phyloP scores from a whole-genome alignment of 345 rosid genomes.

The Lepidium aucheri region DNA sequence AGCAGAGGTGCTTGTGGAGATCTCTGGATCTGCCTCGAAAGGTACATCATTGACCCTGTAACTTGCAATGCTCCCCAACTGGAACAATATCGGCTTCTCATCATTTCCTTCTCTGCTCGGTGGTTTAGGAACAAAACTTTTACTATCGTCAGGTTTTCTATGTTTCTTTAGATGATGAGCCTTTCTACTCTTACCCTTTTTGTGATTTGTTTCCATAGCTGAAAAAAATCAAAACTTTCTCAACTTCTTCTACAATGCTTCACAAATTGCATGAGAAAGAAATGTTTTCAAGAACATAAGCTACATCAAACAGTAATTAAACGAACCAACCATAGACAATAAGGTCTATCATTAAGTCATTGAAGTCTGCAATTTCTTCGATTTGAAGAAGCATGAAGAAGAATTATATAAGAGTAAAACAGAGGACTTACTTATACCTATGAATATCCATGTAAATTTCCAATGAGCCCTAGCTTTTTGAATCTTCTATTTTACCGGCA shows the following conservation, averaged over 20 bases:
- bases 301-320: neutral
- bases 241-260: neutral
- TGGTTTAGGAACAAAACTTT: conserved; percentile 13
- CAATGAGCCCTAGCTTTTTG: neutral
- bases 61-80: conserved; percentile 28
- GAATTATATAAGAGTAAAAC: neutral
- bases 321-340: neutral
- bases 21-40: conserved; percentile 16
- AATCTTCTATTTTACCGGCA: conserved; percentile 13
- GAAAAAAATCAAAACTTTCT: neutral
- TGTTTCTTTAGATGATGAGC: conserved; percentile 23
- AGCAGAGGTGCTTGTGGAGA: neutral
- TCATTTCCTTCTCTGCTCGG: neutral
- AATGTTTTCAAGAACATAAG: neutral
- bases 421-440: conserved; percentile 15
- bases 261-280: neutral
- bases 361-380: neutral
- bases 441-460: conserved; percentile 7
- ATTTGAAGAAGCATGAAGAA: neutral
- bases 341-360: neutral
- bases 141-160: conserved; percentile 4
- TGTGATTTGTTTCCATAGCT: conserved; percentile 25
- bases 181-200: conserved; percentile 16
- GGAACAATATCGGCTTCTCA: conserved; percentile 26
- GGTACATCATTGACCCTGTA: conserved; percentile 4